These are phyloP conservation scores for Chaetomium strumarium DNA, from an alignment of 2,329 filamentous ascomycete species.

Conservation along the genomic window DNA sequence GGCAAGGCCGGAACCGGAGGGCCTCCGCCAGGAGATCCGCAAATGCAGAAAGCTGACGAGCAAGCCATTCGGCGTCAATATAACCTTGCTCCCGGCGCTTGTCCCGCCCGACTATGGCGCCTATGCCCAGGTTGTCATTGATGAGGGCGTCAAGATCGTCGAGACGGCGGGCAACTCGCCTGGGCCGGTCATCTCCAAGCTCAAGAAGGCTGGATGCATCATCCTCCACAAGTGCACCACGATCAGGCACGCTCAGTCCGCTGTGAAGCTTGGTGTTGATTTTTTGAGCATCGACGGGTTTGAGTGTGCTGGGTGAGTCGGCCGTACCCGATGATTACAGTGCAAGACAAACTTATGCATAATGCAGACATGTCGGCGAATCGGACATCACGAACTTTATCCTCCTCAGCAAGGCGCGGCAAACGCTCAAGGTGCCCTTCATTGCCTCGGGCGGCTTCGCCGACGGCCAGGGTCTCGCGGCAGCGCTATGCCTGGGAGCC, in stretches of 20 bases:
- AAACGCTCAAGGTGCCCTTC: slow-evolving; percentile 79
- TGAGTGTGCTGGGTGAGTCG: slow-evolving; percentile 69
- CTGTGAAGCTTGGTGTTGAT: slow-evolving; percentile 90
- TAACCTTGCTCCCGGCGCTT: slow-evolving; percentile 86
- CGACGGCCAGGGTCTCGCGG: slow-evolving; percentile 87
- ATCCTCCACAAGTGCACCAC: slow-evolving; percentile 98
- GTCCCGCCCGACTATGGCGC: slow-evolving; percentile 87
- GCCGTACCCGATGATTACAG: neutral
- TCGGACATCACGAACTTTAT: slow-evolving; percentile 87
- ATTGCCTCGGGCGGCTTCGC: slow-evolving; percentile 95
- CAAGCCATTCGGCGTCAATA: slow-evolving; percentile 85
- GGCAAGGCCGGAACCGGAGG: slow-evolving; percentile 69
- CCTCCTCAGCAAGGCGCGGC: slow-evolving; percentile 76
- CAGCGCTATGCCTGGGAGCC: slow-evolving; percentile 81
- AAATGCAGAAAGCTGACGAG: slow-evolving; percentile 74
- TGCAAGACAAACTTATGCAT: neutral
- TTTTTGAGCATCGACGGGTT: slow-evolving; percentile 97
- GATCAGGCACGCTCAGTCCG: slow-evolving; percentile 85
- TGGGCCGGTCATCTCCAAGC: slow-evolving; percentile 79
- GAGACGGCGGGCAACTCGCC: slow-evolving; percentile 60
- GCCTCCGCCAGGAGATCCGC: slow-evolving; percentile 87
- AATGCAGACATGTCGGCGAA: slow-evolving; percentile 66
- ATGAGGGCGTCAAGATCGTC: slow-evolving; percentile 85
- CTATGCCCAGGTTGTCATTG: slow-evolving; percentile 87
- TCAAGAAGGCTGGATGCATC: slow-evolving; percentile 73